These are phyloP conservation scores for Esteya vermicola DNA, from an alignment of 2,329 filamentous ascomycete species.

Conservation along the genomic window DNA sequence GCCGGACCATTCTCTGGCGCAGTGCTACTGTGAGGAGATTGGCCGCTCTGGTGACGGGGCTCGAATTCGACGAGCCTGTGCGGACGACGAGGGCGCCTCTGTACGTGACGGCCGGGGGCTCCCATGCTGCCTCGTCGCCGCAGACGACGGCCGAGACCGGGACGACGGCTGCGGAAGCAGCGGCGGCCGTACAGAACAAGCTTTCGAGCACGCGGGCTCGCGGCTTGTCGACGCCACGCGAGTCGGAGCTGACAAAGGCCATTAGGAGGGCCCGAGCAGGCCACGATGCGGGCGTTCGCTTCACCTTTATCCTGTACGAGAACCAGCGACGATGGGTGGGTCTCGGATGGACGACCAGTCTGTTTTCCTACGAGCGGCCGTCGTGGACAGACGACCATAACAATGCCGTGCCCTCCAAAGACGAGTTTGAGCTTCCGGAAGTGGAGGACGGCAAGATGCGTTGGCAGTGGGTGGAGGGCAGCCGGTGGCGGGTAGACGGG, in stretches of 20 bases:
- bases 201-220: conserved; percentile 13
- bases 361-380: conserved; percentile 80
- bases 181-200: conserved; percentile 9
- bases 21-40: conserved; percentile 60
- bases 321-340: conserved; percentile 94
- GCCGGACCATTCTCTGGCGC: conserved; percentile 79
- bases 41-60: conserved; percentile 62
- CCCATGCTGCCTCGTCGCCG: conserved; percentile 11
- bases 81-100: conserved; percentile 13
- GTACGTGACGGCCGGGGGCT: conserved; percentile 14
- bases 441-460: conserved; percentile 44
- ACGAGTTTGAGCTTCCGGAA: conserved; percentile 49
- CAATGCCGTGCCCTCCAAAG: conserved; percentile 62
- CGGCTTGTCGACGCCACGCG: conserved; percentile 19
- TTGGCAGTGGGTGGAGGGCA: conserved; percentile 70
- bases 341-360: conserved; percentile 81
- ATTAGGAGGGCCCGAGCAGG: conserved; percentile 20
- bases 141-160: conserved; percentile 1
- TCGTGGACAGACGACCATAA: conserved; percentile 96
- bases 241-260: conserved; percentile 33
- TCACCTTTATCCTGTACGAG: conserved; percentile 93
- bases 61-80: conserved; percentile 49
- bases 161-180: conserved; percentile 8
- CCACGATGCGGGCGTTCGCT: conserved; percentile 68
- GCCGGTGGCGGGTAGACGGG: conserved; percentile 78